A percentile compares a stretch with the other conserved stretches of the same genome.
Evolutionary conservation across 2,329 filamentous ascomycete species (phyloP).

Genomic region (Epichloe uncinata): DNA sequence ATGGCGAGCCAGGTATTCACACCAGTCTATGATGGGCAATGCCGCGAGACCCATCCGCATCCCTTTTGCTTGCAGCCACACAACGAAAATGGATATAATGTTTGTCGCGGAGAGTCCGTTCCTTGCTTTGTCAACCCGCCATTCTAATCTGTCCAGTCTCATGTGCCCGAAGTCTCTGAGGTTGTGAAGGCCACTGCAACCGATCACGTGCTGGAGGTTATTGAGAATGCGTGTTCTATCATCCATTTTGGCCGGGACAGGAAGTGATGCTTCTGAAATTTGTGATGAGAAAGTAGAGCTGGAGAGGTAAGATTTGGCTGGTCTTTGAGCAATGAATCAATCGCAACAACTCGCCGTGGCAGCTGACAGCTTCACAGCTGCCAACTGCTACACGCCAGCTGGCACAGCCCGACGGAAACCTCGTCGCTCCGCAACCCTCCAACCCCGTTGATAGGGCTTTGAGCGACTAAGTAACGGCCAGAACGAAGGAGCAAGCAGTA

Average conservation of each 20-base stretch:
- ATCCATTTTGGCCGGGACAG: slow-evolving; percentile 10
- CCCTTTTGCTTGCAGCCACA: slow-evolving; percentile 16
- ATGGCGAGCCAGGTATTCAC: background rate
- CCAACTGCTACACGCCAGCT: background rate
- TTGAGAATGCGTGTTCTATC: slow-evolving; percentile 5
- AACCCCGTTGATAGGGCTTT: background rate
- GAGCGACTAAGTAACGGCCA: too few species aligned
- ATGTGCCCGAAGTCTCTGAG: slow-evolving; percentile 12
- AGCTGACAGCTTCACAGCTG: too few species aligned
- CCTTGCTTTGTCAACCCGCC: slow-evolving; percentile 7
- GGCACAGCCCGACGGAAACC: background rate
- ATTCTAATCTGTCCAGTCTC: slow-evolving; percentile 13
- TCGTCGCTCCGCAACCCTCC: background rate
- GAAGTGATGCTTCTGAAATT: background rate
- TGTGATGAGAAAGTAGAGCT: background rate
- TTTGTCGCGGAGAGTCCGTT: slow-evolving; percentile 6
- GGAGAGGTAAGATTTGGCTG: background rate
- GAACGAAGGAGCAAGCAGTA: too few species aligned
- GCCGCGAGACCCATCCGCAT: background rate
- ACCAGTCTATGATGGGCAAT: slow-evolving; percentile 2
- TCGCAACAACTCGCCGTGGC: too few species aligned
- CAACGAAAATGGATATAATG: slow-evolving; percentile 13
- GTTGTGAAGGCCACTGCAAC: slow-evolving; percentile 11
- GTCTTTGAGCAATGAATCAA: background rate
- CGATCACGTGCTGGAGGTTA: slow-evolving; percentile 11